Base-by-base conservation (phyloP, 306 rosid genomes). In the Aeschynomene evenia region DNA sequence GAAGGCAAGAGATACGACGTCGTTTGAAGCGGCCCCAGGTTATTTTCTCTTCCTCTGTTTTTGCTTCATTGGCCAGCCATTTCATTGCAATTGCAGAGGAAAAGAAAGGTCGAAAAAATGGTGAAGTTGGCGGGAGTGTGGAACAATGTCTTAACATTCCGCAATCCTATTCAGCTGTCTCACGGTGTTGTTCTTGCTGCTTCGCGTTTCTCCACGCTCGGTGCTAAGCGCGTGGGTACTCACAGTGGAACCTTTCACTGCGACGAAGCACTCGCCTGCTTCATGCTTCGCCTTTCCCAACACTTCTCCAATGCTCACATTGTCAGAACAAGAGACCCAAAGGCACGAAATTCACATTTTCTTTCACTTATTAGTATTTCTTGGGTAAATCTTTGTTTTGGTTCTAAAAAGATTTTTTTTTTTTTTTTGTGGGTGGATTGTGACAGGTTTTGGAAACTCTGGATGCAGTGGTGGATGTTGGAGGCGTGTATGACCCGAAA, bases 201-300 rank as follows among this genome's bases (percentile, higher is more conserved):
- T 18, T 12, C 79, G 2, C 78, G 73, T 23, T 70, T 78, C 74
- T 66, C 80, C 19, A 80, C 82, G 65, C 61, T 29, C 48, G 20
- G 6, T 5, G 16, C 67, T 8, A 81, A 78, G 70, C 75, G 72
- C 53, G 81, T 83, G 14, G 88, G 91, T 13, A 86, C 86, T 19
- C 91, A 81, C 81, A 71, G 71, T 19, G 88, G 88, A 63, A 79
- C 76, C 76, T 81, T 86, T 50, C 86, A 86, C 81, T 83, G 86
- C 81, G 88, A 83, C 75, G 91, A 83, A 74, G 91, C 86, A 18
- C 86, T 86, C 60, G 88, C 88, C 11, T 83, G 91, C 76, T 86
- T 52, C 74, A 23, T 86, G 76, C 86, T 86, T 59, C 85, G 81
- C 63, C 85, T 77, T 29, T 66, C 88, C 56, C 40, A 71, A 26